phyloP scores from a whole-genome alignment of 2,329 filamentous ascomycete genomes.

The Sporothrix inflata region DNA sequence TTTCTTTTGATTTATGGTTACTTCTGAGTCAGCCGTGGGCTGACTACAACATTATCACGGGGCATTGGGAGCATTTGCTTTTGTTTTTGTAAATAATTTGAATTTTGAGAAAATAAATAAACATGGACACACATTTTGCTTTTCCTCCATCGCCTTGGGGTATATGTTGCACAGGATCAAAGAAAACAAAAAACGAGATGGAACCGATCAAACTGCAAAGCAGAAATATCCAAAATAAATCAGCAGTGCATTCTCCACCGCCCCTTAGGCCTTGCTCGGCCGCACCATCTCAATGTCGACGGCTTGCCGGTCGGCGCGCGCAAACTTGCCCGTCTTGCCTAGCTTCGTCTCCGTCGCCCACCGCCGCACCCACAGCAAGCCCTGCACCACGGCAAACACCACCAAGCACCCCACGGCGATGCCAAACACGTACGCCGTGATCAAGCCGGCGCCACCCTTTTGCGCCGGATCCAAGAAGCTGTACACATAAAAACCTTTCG shows the following conservation, averaged over 20 bases:
- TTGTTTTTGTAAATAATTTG: neutral
- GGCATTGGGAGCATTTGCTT: constrained; percentile 4
- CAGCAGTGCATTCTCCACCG: neutral
- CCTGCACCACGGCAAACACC: constrained; percentile 57
- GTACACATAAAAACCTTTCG: constrained; percentile 77
- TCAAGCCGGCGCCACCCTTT: constrained; percentile 52
- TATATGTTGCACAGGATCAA: neutral
- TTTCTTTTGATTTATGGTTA: neutral
- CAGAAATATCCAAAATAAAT: neutral
- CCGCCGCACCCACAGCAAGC: constrained; percentile 54
- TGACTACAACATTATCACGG: constrained; percentile 2
- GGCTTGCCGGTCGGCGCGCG: constrained; percentile 6
- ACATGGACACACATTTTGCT: neutral
- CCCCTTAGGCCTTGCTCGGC: neutral
- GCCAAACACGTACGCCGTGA: constrained; percentile 67
- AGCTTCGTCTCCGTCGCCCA: constrained; percentile 55
- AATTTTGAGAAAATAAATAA: neutral
- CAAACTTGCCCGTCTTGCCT: constrained; percentile 47
- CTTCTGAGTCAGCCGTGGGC: neutral
- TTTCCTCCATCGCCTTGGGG: neutral
- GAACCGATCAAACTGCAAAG: neutral
- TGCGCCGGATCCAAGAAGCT: constrained; percentile 68
- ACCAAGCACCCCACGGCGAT: constrained; percentile 58
- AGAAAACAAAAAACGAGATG: neutral
- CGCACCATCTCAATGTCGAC: neutral